phyloP scores from a whole-genome alignment of 441 rosid genomes.

The Macaranga tanarius region DNA sequence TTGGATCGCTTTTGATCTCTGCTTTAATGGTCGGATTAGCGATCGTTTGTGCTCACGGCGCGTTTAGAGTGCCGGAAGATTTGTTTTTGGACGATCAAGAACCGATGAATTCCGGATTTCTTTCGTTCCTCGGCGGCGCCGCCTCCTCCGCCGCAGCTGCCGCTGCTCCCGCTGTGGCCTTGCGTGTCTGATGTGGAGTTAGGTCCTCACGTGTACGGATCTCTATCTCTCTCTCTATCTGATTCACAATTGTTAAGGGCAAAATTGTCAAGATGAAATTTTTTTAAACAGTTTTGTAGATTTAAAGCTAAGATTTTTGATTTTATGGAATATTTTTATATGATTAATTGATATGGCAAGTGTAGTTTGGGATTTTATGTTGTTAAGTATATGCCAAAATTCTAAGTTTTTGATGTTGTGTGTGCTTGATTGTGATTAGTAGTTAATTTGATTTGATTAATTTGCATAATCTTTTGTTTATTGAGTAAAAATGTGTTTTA shows the following conservation, averaged over 20 bases:
- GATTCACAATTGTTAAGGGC: not conserved
- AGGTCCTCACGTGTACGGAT: too few species aligned
- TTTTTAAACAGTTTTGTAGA: conserved; percentile 17
- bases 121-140: conserved; percentile 63
- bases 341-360: conserved; percentile 4
- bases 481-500: too few species aligned
- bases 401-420: not conserved
- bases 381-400: conserved; percentile 4
- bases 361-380: conserved; percentile 7
- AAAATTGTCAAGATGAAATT: not conserved
- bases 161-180: conserved; percentile 49
- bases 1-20: conserved; percentile 65
- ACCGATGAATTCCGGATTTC: conserved; percentile 49
- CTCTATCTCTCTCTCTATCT: too few species aligned
- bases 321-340: not conserved
- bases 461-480: too few species aligned
- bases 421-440: not conserved
- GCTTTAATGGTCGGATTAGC: conserved; percentile 60
- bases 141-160: conserved; percentile 52
- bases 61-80: conserved; percentile 73
- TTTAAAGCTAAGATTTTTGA: conserved; percentile 13
- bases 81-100: conserved; percentile 70
- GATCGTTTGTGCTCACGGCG: conserved; percentile 65
- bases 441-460: not conserved
- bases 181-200: conserved; percentile 37